Percentiles rank a stretch among this genome's conserved stretches.
phyloP scores from a whole-genome alignment of 2,329 filamentous ascomycete species.

The Xylariaceae sp. region DNA sequence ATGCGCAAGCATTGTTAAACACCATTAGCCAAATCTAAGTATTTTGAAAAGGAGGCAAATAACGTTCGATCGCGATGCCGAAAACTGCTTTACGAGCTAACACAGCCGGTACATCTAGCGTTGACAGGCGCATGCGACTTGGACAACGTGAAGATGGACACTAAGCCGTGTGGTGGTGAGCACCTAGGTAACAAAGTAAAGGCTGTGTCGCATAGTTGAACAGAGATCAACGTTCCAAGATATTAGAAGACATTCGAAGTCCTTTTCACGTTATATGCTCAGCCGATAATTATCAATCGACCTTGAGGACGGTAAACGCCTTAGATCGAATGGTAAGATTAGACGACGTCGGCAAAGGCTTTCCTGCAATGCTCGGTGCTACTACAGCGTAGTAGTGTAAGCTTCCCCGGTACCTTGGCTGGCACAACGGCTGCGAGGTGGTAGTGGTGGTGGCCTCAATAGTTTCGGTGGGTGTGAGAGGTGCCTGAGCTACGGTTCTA shows the following conservation, averaged over 20 bases:
- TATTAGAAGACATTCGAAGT: neutral
- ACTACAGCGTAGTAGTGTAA: constrained; percentile 14
- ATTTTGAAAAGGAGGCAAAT: neutral
- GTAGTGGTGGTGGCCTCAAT: constrained; percentile 2
- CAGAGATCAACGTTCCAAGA: neutral
- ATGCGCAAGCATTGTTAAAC: constrained; percentile 6
- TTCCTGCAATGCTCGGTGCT: constrained; percentile 12
- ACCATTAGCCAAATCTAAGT: constrained; percentile 18
- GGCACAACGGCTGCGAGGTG: constrained; percentile 18
- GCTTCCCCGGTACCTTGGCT: constrained; percentile 10
- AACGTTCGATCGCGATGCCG: neutral
- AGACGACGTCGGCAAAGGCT: constrained; percentile 6
- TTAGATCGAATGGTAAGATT: neutral
- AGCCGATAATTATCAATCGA: neutral
- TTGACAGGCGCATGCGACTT: neutral
- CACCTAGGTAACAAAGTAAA: neutral
- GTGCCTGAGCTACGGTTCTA: constrained; percentile 18
- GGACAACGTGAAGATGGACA: neutral
- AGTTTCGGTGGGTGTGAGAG: constrained; percentile 19
- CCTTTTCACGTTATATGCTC: neutral
- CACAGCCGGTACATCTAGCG: neutral
- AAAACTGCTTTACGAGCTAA: neutral
- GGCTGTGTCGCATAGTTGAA: neutral
- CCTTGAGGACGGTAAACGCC: neutral
- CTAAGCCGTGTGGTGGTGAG: neutral